These are phyloP conservation scores for Aspergillus saccharolyticus DNA, from an alignment of 495 filamentous ascomycete species.

Conservation along the genomic window DNA sequence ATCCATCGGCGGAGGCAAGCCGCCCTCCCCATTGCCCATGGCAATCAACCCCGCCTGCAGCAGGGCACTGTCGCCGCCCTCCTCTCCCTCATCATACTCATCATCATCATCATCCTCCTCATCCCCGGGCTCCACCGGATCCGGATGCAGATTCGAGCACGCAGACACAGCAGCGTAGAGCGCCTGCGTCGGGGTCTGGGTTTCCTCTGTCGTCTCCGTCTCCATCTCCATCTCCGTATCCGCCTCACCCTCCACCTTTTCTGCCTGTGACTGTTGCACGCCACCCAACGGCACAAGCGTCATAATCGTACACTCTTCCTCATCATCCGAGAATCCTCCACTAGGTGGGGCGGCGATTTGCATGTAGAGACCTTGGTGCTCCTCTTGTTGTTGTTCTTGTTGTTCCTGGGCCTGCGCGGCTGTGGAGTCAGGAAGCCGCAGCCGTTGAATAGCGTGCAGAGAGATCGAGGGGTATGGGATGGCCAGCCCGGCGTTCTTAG, in stretches of 20 bases:
- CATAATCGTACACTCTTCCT: constrained; percentile 66
- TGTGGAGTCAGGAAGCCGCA: constrained; percentile 36
- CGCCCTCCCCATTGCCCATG: constrained; percentile 38
- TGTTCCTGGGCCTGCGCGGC: too few species aligned
- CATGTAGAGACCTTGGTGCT: constrained; percentile 64
- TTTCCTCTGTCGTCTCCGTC: constrained; percentile 4
- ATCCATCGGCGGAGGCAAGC: constrained; percentile 69
- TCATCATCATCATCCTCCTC: constrained; percentile 46
- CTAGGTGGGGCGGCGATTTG: constrained; percentile 62
- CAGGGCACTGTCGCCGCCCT: constrained; percentile 33
- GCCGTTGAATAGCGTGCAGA: constrained; percentile 78
- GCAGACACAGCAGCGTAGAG: constrained; percentile 78
- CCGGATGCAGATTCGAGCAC: constrained; percentile 87
- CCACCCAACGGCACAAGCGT: constrained; percentile 60
- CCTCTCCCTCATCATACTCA: constrained; percentile 35
- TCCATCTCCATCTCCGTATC: constrained; percentile 4
- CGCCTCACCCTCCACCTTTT: constrained; percentile 20
- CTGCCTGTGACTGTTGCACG: constrained; percentile 9
- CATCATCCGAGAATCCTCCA: constrained; percentile 47
- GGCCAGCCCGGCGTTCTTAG: constrained; percentile 56
- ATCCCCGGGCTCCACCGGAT: constrained; percentile 51
- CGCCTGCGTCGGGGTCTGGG: constrained; percentile 39
- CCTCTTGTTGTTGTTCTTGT: constrained; percentile 27
- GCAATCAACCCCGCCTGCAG: constrained; percentile 27
- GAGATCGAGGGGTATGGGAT: constrained; percentile 87